Conservation (phyloP, 192 early-diverging fungal genomes). For the Cladochytrium replicatum region DNA sequence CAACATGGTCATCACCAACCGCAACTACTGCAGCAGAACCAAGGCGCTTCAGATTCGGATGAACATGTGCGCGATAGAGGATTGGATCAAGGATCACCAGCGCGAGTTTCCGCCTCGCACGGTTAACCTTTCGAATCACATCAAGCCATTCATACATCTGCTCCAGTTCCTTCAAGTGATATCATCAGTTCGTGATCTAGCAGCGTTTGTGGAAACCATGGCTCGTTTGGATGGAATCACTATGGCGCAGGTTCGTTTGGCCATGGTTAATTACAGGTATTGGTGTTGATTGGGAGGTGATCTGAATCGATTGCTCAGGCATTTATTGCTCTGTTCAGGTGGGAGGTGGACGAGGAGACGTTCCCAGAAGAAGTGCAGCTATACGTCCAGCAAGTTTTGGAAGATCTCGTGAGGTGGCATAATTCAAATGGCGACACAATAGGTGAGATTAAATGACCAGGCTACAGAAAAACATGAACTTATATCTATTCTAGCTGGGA, state of each 20-base stretch:
- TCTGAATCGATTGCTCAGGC: too few species aligned
- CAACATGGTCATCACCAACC: constrained; percentile 73
- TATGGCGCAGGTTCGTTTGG: constrained; percentile 57
- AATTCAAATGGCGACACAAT: background rate
- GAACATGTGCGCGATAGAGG: constrained; percentile 69
- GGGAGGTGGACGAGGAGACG: constrained; percentile 72
- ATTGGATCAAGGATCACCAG: constrained; percentile 69
- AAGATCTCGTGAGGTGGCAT: constrained; percentile 27
- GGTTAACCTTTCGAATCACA: constrained; percentile 18
- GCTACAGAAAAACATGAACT: constrained; percentile 1
- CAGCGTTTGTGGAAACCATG: constrained; percentile 63
- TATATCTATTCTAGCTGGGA: background rate
- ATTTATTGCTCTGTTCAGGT: too few species aligned
- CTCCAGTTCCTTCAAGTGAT: constrained; percentile 74
- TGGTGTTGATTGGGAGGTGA: too few species aligned
- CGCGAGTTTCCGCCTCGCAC: constrained; percentile 10
- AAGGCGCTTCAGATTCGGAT: constrained; percentile 76
- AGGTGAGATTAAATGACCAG: constrained; percentile 1
- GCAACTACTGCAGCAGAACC: constrained; percentile 62
- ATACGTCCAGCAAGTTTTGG: constrained; percentile 64
- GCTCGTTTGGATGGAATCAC: constrained; percentile 37
- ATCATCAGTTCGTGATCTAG: constrained; percentile 62
- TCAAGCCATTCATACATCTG: constrained; percentile 68
- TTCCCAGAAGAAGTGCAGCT: constrained; percentile 63
- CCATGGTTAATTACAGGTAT: constrained; percentile 71